These are phyloP conservation scores for Apiotrichum laibachii DNA, from an alignment of 1,284 basidiomycete genomes.

Conservation along the genomic window DNA sequence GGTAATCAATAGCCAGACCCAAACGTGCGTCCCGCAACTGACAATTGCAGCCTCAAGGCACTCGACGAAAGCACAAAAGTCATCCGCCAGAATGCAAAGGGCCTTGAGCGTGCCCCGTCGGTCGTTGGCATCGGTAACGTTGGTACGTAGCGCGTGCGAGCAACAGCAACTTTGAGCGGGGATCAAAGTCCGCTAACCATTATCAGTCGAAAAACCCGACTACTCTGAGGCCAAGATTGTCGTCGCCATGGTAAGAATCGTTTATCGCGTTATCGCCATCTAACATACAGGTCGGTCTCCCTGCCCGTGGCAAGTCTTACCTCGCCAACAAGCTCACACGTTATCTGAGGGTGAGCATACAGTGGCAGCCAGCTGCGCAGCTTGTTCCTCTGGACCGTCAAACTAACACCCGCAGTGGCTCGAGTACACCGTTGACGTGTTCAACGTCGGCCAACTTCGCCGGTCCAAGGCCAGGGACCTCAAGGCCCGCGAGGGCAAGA, in stretches of 20 bases:
- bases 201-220: slow-evolving; percentile 85
- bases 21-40: neutral
- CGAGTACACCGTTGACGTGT: slow-evolving; percentile 97
- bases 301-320: slow-evolving; percentile 80
- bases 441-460: slow-evolving; percentile 95
- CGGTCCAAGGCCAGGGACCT: slow-evolving; percentile 69
- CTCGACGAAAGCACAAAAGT: slow-evolving; percentile 50
- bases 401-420: slow-evolving; percentile 68
- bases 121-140: slow-evolving; percentile 53
- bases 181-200: slow-evolving; percentile 1
- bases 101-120: slow-evolving; percentile 46
- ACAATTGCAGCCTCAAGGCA: slow-evolving; percentile 35
- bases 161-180: too few species aligned
- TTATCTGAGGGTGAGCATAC: slow-evolving; percentile 64
- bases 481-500: slow-evolving; percentile 33
- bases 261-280: neutral
- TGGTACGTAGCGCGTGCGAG: slow-evolving; percentile 28
- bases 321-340: slow-evolving; percentile 79
- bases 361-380: too few species aligned
- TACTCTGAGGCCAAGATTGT: slow-evolving; percentile 99
- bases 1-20: slow-evolving; percentile 8
- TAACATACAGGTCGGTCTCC: slow-evolving; percentile 64
- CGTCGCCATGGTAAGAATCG: slow-evolving; percentile 92
- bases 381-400: too few species aligned
- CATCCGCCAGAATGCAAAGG: slow-evolving; percentile 37